phyloP scores from a whole-genome alignment of 2,329 filamentous ascomycete species.

The Colletotrichum filicis region DNA sequence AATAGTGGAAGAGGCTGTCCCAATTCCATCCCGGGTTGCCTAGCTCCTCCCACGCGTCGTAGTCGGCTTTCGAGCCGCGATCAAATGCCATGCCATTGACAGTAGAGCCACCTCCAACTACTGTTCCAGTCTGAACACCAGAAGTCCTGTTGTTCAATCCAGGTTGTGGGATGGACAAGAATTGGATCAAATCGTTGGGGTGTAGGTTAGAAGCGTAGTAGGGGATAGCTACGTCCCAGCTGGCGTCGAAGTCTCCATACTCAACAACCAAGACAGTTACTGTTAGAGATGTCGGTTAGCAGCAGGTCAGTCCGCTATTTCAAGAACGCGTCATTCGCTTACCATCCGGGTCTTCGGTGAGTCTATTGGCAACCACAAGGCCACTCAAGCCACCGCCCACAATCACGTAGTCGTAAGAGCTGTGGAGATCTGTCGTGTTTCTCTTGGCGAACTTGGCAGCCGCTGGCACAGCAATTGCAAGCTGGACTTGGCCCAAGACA shows the following conservation, averaged over 20 bases:
- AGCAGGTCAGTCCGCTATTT: not conserved
- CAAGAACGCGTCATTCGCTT: not conserved
- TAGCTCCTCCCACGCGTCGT: conserved; percentile 55
- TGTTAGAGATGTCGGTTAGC: conserved; percentile 2
- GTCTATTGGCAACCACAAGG: conserved; percentile 49
- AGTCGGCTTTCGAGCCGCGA: conserved; percentile 52
- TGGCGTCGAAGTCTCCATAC: conserved; percentile 29
- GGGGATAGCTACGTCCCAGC: conserved; percentile 25
- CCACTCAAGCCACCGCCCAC: conserved; percentile 49
- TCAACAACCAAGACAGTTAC: conserved; percentile 44
- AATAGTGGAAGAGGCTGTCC: conserved; percentile 56
- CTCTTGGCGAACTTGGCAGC: conserved; percentile 21
- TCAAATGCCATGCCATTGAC: conserved; percentile 55
- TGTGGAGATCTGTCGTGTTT: not conserved
- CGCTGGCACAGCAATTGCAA: not conserved
- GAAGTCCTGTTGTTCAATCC: conserved; percentile 41
- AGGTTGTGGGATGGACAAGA: conserved; percentile 43
- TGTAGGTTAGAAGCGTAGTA: conserved; percentile 36
- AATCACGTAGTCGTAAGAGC: conserved; percentile 49
- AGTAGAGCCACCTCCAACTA: conserved; percentile 41
- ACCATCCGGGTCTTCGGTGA: conserved; percentile 45
- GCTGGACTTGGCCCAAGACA: not conserved
- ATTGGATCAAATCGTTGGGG: conserved; percentile 40
- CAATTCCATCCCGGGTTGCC: conserved; percentile 58
- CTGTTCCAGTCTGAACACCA: conserved; percentile 42